These are phyloP conservation scores for Colletotrichum somersetense DNA, from an alignment of 2,329 filamentous ascomycete species.

Conservation along the genomic window DNA sequence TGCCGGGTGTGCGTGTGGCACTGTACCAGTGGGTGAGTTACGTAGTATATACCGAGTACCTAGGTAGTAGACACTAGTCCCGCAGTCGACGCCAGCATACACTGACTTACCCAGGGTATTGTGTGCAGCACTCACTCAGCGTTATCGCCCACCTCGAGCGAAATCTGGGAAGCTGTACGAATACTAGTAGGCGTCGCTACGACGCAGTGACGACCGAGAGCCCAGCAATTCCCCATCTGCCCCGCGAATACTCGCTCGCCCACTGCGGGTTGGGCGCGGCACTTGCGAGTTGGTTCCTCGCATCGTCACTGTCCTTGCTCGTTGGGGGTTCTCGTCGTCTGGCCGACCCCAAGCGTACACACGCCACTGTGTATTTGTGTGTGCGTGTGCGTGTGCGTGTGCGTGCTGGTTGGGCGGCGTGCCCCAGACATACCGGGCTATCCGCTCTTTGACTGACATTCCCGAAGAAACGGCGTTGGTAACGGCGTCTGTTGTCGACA, in stretches of 20 bases:
- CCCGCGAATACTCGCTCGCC: background rate
- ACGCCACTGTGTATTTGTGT: background rate
- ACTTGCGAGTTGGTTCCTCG: background rate
- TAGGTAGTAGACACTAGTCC: too few relatives aligned
- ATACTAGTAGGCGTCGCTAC: background rate
- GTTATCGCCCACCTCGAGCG: constrained; percentile 2
- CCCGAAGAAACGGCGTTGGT: constrained; percentile 10
- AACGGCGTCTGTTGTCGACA: constrained; percentile 17
- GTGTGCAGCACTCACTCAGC: background rate
- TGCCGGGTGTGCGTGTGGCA: background rate
- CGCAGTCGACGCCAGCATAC: background rate
- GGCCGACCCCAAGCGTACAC: background rate
- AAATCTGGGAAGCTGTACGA: background rate
- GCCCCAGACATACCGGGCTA: background rate
- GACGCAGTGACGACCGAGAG: background rate
- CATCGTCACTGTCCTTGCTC: background rate
- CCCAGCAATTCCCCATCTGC: background rate
- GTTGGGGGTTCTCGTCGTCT: constrained; percentile 1
- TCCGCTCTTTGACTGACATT: constrained; percentile 10
- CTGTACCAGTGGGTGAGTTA: background rate
- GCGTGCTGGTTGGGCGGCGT: background rate
- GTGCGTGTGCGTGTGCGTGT: background rate
- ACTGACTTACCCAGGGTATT: background rate
- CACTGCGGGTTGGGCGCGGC: constrained; percentile 3
- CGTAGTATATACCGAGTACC: too few relatives aligned